phyloP scores from a whole-genome alignment of 1,139 yeast genomes.

The Groenewaldozyma auringiensis region DNA sequence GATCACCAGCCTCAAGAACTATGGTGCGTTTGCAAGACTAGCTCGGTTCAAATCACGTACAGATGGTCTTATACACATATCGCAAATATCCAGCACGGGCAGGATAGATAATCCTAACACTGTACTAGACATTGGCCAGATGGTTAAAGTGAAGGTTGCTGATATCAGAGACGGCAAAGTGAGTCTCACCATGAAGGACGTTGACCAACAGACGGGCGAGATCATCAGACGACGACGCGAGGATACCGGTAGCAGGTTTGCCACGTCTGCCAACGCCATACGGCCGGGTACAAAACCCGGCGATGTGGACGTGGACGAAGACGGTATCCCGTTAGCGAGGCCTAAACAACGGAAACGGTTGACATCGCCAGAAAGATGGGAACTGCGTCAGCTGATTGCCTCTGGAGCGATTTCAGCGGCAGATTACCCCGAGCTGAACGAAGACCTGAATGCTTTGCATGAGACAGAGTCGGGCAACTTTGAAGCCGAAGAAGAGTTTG shows the following conservation, averaged over 20 bases:
- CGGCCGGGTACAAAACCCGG: conserved; percentile 8
- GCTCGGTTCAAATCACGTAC: conserved; percentile 32
- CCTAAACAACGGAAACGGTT: conserved; percentile 38
- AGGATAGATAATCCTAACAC: conserved; percentile 56
- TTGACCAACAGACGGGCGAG: conserved; percentile 62
- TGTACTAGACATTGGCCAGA: conserved; percentile 48
- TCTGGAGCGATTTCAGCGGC: conserved; percentile 66
- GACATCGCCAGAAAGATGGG: conserved; percentile 90
- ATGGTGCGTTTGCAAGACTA: conserved; percentile 71
- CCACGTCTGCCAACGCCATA: neutral
- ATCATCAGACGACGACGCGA: neutral
- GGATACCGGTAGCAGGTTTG: neutral
- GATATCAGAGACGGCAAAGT: conserved; percentile 43
- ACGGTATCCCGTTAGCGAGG: neutral
- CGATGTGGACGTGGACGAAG: conserved; percentile 6
- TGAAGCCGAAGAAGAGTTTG: conserved; percentile 51
- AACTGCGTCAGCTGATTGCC: conserved; percentile 70
- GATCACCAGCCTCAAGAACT: conserved; percentile 52
- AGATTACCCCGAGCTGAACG: conserved; percentile 58
- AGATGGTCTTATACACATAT: conserved; percentile 61
- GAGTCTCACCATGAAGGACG: conserved; percentile 62
- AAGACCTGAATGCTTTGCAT: conserved; percentile 16
- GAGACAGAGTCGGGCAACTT: conserved; percentile 24
- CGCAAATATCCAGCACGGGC: conserved; percentile 46
- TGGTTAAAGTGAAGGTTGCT: conserved; percentile 56